These are phyloP conservation scores for Paramyrothecium roridum DNA, from an alignment of 2,329 filamentous ascomycete species.

Conservation along the genomic window DNA sequence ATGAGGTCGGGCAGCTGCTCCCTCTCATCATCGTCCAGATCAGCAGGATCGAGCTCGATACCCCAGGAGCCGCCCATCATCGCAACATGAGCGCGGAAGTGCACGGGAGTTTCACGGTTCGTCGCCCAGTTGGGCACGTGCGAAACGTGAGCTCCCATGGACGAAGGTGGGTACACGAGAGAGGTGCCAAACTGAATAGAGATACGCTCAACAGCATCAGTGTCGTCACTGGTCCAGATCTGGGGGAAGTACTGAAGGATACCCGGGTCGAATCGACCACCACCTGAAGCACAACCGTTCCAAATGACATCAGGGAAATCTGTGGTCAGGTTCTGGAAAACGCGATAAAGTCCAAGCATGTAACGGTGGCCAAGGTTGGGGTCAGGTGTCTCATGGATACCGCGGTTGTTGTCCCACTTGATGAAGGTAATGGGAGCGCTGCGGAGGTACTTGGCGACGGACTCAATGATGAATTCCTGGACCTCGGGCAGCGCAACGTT, in stretches of 20 bases:
- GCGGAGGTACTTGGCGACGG: conserved; percentile 52
- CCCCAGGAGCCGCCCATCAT: conserved; percentile 69
- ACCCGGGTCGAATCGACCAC: conserved; percentile 62
- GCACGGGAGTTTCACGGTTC: conserved; percentile 50
- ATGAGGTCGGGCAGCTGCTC: conserved; percentile 52
- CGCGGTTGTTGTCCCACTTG: conserved; percentile 68
- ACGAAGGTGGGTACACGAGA: conserved; percentile 57
- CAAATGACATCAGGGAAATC: conserved; percentile 60
- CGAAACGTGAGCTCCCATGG: conserved; percentile 65
- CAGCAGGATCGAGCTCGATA: conserved; percentile 57
- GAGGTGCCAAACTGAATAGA: conserved; percentile 63
- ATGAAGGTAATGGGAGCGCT: conserved; percentile 55
- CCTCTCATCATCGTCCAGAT: conserved; percentile 48
- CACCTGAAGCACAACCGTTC: conserved; percentile 65
- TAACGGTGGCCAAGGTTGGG: conserved; percentile 55
- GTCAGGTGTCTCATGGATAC: conserved; percentile 55
- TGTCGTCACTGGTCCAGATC: conserved; percentile 64
- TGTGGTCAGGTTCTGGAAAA: conserved; percentile 57
- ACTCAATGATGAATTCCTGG: conserved; percentile 58
- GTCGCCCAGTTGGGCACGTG: conserved; percentile 58
- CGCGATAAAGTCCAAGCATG: conserved; percentile 61
- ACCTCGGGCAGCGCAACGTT: conserved; percentile 60
- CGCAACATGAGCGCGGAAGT: conserved; percentile 62
- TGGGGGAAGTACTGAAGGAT: conserved; percentile 64
- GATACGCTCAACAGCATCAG: conserved; percentile 58